Percentiles rank a stretch among this genome's conserved stretches.
Evolutionary conservation across 108 stramenopile genomes (phyloP).

Genomic region (Skeletonema costatum): DNA sequence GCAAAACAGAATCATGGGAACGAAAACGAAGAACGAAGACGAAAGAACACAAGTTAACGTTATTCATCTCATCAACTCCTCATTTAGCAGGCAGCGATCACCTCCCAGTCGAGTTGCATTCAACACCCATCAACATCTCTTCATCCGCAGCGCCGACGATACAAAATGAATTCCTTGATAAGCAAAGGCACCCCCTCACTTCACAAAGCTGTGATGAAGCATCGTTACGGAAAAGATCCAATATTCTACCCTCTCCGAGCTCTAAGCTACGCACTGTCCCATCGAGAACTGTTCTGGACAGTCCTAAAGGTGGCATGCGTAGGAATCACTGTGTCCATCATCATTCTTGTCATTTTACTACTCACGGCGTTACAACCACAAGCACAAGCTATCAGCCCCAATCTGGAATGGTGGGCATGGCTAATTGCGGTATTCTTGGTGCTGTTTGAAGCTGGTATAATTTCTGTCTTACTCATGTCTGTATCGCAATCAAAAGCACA

Average conservation of each 20-base stretch:
- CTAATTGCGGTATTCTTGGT: slow-evolving; percentile 30
- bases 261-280: slow-evolving; percentile 18
- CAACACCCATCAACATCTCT: too few relatives aligned
- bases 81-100: too few relatives aligned
- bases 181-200: neutral
- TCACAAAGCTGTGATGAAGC: neutral
- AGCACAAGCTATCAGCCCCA: slow-evolving; percentile 18
- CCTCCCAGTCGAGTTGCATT: too few relatives aligned
- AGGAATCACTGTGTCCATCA: slow-evolving; percentile 13
- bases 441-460: slow-evolving; percentile 29
- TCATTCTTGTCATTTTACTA: slow-evolving; percentile 27
- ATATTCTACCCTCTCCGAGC: slow-evolving; percentile 29
- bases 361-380: slow-evolving; percentile 32
- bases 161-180: neutral
- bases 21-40: too few relatives aligned
- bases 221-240: slow-evolving; percentile 38
- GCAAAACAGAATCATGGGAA: too few relatives aligned
- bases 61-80: too few relatives aligned
- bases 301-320: slow-evolving; percentile 30
- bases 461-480: slow-evolving; percentile 18
- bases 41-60: too few relatives aligned
- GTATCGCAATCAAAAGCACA: slow-evolving; percentile 41
- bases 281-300: slow-evolving; percentile 16
- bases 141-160: neutral
- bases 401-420: slow-evolving; percentile 45